Conservation (phyloP, 2,329 filamentous ascomycete species). For the Trichoderma citrinoviride region DNA sequence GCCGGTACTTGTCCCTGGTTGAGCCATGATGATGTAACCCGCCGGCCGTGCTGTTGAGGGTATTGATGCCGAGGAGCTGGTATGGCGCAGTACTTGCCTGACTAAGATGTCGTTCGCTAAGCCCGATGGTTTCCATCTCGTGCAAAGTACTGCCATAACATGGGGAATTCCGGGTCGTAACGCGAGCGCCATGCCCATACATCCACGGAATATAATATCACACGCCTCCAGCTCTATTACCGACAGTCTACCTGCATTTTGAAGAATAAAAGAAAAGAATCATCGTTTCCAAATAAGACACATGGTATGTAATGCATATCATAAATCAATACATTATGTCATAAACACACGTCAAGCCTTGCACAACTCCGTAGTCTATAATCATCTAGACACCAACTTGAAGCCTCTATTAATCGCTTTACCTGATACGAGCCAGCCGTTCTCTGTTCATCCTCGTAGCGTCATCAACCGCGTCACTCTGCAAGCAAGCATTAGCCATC, state of each 20-base stretch:
- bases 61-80: no score
- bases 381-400: not conserved
- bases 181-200: no score
- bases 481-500: conserved; percentile 32
- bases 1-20: not conserved
- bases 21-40: not conserved
- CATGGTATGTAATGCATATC: not conserved
- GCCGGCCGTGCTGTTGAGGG: not conserved
- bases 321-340: conserved; percentile 1
- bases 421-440: conserved; percentile 61
- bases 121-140: no score
- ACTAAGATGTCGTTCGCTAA: not conserved
- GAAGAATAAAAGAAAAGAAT: no score
- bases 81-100: not conserved
- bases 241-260: no score
- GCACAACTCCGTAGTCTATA: not conserved
- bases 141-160: no score
- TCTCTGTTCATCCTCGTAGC: conserved; percentile 76
- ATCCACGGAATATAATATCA: no score
- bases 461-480: conserved; percentile 83
- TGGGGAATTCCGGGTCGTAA: no score
- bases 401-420: conserved; percentile 21
- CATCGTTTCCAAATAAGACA: not conserved
- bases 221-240: no score
- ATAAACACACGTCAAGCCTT: not conserved